Conservation (phyloP, 306 rosid genomes). For the Quercus alba region DNA sequence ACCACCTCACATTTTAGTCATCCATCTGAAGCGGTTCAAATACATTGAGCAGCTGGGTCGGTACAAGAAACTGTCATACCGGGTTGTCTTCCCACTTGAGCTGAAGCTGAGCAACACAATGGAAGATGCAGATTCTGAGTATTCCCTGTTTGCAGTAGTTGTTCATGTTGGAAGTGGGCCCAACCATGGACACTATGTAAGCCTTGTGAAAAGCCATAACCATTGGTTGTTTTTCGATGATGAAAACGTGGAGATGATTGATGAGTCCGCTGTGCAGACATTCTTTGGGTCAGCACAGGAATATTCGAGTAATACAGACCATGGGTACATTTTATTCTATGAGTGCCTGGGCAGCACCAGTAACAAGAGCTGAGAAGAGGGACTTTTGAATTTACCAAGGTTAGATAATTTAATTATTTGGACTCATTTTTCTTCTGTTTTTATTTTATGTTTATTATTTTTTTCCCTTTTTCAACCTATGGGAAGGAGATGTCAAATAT, state of each 20-base stretch:
- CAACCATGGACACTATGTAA: constrained; percentile 96
- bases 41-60: constrained; percentile 98
- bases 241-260: constrained; percentile 97
- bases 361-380: constrained; percentile 53
- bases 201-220: constrained; percentile 99
- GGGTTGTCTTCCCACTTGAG: constrained; percentile 96
- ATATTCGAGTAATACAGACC: constrained; percentile 92
- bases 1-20: constrained; percentile 91
- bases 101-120: constrained; percentile 92
- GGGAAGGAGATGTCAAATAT: constrained; percentile 60
- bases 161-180: constrained; percentile 99
- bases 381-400: constrained; percentile 24
- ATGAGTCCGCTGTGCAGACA: constrained; percentile 96
- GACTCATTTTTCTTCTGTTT: constrained; percentile 44
- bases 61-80: constrained; percentile 86
- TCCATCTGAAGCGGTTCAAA: constrained; percentile 97
- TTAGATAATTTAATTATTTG: constrained; percentile 49
- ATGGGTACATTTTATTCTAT: constrained; percentile 95
- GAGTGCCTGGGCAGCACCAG: constrained; percentile 70
- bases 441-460: constrained; percentile 21
- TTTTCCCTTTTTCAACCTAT: constrained; percentile 49
- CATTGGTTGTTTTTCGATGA: constrained; percentile 99
- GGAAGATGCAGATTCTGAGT: constrained; percentile 85
- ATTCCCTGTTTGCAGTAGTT: constrained; percentile 93
- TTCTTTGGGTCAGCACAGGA: constrained; percentile 99